phyloP scores from a whole-genome alignment of 306 rosid species.

The Casuarina glauca region DNA sequence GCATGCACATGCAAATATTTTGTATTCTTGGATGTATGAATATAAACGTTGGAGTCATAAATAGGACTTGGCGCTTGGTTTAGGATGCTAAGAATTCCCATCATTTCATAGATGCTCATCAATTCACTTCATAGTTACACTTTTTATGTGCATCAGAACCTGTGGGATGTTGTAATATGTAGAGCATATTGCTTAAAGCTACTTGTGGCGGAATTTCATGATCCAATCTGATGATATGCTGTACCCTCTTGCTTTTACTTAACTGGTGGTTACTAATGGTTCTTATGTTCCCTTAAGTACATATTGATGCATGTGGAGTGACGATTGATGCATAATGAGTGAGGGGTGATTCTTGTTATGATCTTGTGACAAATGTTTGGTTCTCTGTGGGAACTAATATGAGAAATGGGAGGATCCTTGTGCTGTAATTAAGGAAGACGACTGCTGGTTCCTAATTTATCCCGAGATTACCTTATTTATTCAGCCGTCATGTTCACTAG shows the following conservation, averaged over 20 bases:
- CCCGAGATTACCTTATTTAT: background rate
- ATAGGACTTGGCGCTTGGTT: background rate
- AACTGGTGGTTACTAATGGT: background rate
- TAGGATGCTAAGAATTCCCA: background rate
- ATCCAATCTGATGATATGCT: background rate
- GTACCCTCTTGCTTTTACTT: background rate
- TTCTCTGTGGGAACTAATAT: background rate
- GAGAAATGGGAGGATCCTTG: background rate
- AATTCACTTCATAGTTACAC: background rate
- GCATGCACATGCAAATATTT: no score
- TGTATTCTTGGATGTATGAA: no score
- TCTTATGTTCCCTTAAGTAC: background rate
- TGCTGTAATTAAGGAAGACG: background rate
- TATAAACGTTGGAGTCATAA: no score
- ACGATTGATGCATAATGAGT: background rate
- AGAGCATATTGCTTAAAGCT: background rate
- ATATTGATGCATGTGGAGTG: background rate
- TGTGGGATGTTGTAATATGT: background rate
- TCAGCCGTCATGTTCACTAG: background rate
- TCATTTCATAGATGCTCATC: background rate
- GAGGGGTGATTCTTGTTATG: background rate
- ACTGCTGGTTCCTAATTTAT: background rate
- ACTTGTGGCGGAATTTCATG: background rate
- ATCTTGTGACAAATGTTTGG: background rate
- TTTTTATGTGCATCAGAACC: background rate